Percentiles rank a stretch among this genome's conserved stretches.
phyloP scores from a whole-genome alignment of 2,329 filamentous ascomycete genomes.

The Cladosporium sp. region DNA sequence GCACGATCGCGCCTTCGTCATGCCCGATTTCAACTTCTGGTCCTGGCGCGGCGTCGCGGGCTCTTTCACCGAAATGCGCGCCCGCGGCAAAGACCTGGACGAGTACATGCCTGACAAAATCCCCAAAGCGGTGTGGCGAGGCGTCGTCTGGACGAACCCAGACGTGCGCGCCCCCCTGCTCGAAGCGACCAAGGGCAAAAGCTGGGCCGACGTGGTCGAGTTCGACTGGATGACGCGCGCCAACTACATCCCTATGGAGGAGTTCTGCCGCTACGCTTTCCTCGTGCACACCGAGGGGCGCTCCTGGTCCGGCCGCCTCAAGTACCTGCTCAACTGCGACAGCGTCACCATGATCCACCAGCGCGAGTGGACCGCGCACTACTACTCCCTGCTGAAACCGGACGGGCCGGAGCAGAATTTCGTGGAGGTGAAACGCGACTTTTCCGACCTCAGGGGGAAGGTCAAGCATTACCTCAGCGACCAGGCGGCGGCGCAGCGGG shows the following conservation, averaged over 20 bases:
- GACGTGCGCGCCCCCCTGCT: conserved; percentile 30
- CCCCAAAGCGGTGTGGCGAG: conserved; percentile 29
- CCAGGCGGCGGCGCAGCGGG: conserved; percentile 16
- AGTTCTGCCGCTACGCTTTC: conserved; percentile 26
- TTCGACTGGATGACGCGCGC: conserved; percentile 21
- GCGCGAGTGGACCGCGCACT: conserved; percentile 24
- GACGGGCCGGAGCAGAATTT: conserved; percentile 28
- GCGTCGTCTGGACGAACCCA: conserved; percentile 25
- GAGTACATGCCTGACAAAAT: conserved; percentile 23
- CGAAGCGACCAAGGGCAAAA: conserved; percentile 26
- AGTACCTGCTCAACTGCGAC: conserved; percentile 29
- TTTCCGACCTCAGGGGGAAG: conserved; percentile 21
- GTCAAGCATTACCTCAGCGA: conserved; percentile 10
- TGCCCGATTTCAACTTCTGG: conserved; percentile 52
- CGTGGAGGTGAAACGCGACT: conserved; percentile 25
- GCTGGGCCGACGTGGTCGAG: conserved; percentile 35
- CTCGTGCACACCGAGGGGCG: conserved; percentile 28
- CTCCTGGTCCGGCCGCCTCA: conserved; percentile 27
- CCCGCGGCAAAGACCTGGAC: conserved; percentile 21
- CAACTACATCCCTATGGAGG: conserved; percentile 21
- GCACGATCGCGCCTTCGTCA: conserved; percentile 43
- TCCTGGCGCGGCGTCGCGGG: conserved; percentile 36
- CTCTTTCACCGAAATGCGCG: conserved; percentile 20
- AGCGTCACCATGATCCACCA: conserved; percentile 26
- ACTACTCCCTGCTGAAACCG: conserved; percentile 24